Conservation (phyloP, 192 early-diverging fungal genomes). For the Dissophora ornata region DNA sequence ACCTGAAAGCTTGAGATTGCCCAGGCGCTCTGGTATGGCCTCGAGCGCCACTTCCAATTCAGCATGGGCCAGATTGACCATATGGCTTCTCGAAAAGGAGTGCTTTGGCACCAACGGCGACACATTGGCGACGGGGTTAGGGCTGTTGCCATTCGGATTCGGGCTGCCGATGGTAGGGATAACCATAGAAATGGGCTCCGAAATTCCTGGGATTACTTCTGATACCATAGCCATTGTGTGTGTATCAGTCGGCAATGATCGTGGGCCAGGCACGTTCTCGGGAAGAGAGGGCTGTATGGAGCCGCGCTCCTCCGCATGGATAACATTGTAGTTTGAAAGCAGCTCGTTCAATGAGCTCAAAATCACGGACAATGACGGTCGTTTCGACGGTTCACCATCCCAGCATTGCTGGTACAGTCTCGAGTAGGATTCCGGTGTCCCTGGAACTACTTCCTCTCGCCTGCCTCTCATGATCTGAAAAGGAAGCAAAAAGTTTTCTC, state of each 20-base stretch:
- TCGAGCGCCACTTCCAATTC: too few species aligned
- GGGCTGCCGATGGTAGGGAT: too few species aligned
- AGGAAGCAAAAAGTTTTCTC: slow-evolving; percentile 45
- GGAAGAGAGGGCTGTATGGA: not conserved
- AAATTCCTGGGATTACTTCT: too few species aligned
- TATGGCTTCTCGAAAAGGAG: not conserved
- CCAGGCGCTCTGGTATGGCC: too few species aligned
- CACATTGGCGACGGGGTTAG: slow-evolving; percentile 8
- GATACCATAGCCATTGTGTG: too few species aligned
- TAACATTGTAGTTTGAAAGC: slow-evolving; percentile 2
- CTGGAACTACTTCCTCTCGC: slow-evolving; percentile 42
- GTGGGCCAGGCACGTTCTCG: not conserved
- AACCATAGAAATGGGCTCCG: slow-evolving; percentile 2
- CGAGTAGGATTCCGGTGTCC: slow-evolving; percentile 52
- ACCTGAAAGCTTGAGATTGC: too few species aligned
- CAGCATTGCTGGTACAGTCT: slow-evolving; percentile 56
- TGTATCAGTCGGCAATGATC: slow-evolving; percentile 21
- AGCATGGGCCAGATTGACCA: too few species aligned
- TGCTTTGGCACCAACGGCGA: slow-evolving; percentile 8
- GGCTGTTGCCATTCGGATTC: too few species aligned
- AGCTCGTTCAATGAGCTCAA: slow-evolving; percentile 16
- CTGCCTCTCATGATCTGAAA: slow-evolving; percentile 42
- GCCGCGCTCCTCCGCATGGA: slow-evolving; percentile 7
- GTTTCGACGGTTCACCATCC: slow-evolving; percentile 50
- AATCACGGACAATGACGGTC: slow-evolving; percentile 27